Evolutionary conservation across 768 basidiomycete genomes (phyloP).

Genomic region (Collybia sordida): DNA sequence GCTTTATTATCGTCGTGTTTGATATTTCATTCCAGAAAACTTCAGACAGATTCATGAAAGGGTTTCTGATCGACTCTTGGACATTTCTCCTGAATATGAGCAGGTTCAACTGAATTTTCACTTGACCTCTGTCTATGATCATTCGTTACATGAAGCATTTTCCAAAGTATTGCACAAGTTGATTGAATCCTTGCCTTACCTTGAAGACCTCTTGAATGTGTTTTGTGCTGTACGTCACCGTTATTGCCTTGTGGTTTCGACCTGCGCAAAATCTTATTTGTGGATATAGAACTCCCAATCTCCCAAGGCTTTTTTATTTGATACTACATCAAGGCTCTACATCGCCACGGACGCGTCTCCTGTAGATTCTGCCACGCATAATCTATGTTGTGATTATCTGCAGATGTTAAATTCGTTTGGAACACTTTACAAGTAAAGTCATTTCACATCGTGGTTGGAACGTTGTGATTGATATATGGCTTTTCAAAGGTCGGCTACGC

Average conservation of each 20-base stretch:
- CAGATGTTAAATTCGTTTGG: constrained; percentile 86
- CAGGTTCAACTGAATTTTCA: constrained; percentile 83
- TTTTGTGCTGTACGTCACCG: constrained; percentile 65
- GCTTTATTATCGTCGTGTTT: background rate
- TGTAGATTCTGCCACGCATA: constrained; percentile 85
- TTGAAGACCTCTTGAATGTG: constrained; percentile 86
- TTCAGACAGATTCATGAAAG: constrained; percentile 90
- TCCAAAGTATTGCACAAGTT: constrained; percentile 87
- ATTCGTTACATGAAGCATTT: constrained; percentile 89
- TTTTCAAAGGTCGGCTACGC: constrained; percentile 27
- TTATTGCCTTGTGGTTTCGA: background rate
- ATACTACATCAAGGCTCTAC: constrained; percentile 80
- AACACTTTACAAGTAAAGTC: constrained; percentile 74
- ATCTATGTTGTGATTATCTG: constrained; percentile 88
- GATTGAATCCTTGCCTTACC: constrained; percentile 78
- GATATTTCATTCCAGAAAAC: constrained; percentile 56
- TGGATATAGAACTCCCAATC: constrained; percentile 78
- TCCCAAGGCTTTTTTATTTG: constrained; percentile 92
- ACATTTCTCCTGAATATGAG: constrained; percentile 74
- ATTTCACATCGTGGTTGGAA: background rate
- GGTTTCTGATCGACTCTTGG: constrained; percentile 77
- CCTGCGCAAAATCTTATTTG: constrained; percentile 6
- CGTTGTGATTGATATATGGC: constrained; percentile 4
- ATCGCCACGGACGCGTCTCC: constrained; percentile 94
- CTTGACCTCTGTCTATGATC: constrained; percentile 92